These are phyloP conservation scores for Botrytis hyacinthi DNA, from an alignment of 2,329 filamentous ascomycete species.

Conservation along the genomic window DNA sequence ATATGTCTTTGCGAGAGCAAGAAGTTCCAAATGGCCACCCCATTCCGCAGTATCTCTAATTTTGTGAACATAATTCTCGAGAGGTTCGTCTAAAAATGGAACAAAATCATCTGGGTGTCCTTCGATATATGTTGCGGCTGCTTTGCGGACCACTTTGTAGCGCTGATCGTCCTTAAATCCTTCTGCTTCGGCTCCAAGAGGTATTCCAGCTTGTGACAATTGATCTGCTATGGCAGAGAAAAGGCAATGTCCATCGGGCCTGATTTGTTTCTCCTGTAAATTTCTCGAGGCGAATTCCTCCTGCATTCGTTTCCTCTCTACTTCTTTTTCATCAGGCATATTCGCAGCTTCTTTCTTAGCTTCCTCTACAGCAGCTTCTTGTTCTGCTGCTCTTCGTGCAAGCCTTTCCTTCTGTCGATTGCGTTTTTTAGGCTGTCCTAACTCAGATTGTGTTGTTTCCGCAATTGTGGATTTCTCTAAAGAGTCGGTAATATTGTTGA, in stretches of 20 bases:
- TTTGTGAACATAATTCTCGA: constrained; percentile 70
- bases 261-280: constrained; percentile 74
- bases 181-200: constrained; percentile 40
- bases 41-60: constrained; percentile 89
- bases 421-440: constrained; percentile 57
- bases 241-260: constrained; percentile 90
- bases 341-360: constrained; percentile 73
- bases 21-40: constrained; percentile 89
- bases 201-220: constrained; percentile 54
- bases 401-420: constrained; percentile 91
- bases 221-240: constrained; percentile 92
- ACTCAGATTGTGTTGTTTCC: constrained; percentile 27
- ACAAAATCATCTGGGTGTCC: constrained; percentile 75
- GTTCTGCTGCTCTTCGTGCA: constrained; percentile 82
- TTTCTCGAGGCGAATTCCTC: constrained; percentile 60
- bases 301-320: constrained; percentile 70
- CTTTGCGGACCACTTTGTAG: constrained; percentile 67
- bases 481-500: constrained; percentile 27
- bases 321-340: constrained; percentile 69
- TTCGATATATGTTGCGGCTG: constrained; percentile 75
- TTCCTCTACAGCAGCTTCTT: constrained; percentile 63
- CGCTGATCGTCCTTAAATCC: constrained; percentile 41
- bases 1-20: constrained; percentile 79
- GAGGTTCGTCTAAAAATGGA: constrained; percentile 79
- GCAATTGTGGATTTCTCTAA: constrained; percentile 30